Base-by-base conservation (phyloP, 2,329 filamentous ascomycete genomes). In the Sporothrix variecibatus region DNA sequence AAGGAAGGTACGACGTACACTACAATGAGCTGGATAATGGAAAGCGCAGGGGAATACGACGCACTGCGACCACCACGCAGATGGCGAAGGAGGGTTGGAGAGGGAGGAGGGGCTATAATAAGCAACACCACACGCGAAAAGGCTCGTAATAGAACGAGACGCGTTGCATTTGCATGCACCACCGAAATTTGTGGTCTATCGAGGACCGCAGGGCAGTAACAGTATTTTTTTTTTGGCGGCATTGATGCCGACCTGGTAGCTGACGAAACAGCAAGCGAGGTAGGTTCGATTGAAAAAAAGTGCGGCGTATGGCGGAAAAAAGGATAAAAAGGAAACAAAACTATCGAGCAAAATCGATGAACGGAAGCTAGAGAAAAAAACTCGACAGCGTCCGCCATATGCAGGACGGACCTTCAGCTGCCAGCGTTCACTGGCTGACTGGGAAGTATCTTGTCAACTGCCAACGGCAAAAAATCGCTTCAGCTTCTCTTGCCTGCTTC, bases 261-360 rank as follows among this genome's bases (percentile, higher is more conserved):
- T 20, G 58, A 62, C 31, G 58, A 17, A 38, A 62, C 58, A 38
- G 58, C 15, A 20, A 38, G 58, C 34, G 15, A 49, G 40, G 49
- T 46, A 46, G 31, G 28, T 17, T n/a, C 7, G 49, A n/a, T 23
- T 23, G n/a, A 46, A 11, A 53, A 43, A 31, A 56, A 28, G 51
- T 73, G 64, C 38, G 51, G 51, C 72, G 17, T 12, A 64, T 73
- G 72, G 72, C 51, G 53, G 43, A 26, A 72, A 49, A 34, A 12
- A 43, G 23, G 64, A 67, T 67, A 60, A 73, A 73, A 51, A 69
- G 53, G 31, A 60, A 34, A 43, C 23, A 62, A 49, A 69, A 62
- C n/a, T 34, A 43, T 9, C 49, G 34, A 53, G 2, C 17, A 34
- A 67, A 56, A n/a, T 43, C 3, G 9, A 56, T 26, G 17, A 56